Conservation (phyloP, 495 filamentous ascomycete genomes). For the Lepidopterella palustris region DNA sequence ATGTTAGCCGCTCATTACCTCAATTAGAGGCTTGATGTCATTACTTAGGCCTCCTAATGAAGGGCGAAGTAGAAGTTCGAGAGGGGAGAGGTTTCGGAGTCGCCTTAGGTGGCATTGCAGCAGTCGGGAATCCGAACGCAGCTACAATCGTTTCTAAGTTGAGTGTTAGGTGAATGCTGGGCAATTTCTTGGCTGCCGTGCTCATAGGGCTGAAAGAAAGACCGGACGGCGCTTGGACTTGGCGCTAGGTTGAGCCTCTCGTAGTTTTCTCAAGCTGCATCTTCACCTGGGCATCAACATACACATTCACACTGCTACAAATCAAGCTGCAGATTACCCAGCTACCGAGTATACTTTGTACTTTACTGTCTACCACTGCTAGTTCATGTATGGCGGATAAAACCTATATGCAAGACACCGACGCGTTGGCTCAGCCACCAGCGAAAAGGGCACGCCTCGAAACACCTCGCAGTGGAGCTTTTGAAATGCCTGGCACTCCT, state of each 20-base stretch:
- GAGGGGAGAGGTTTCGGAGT: not conserved
- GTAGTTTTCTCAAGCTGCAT: not conserved
- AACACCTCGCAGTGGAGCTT: slow-evolving; percentile 8
- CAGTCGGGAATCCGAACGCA: no score
- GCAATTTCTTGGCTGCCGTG: no score
- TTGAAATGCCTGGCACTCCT: slow-evolving; percentile 21
- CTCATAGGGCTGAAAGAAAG: not conserved
- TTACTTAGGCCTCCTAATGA: not conserved
- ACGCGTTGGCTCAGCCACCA: slow-evolving; percentile 14
- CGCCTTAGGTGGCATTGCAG: not conserved
- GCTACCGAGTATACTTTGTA: not conserved
- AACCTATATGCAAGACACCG: slow-evolving; percentile 13
- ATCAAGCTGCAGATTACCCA: not conserved
- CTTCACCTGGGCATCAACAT: not conserved
- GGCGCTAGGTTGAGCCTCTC: no score
- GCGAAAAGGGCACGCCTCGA: slow-evolving; percentile 25
- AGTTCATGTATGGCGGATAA: slow-evolving; percentile 1
- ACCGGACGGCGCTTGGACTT: no score
- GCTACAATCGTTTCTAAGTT: no score
- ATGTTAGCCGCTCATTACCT: not conserved
- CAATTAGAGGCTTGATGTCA: not conserved
- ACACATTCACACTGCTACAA: not conserved
- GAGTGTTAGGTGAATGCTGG: no score
- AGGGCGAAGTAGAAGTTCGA: not conserved
- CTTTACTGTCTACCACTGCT: not conserved